Evolutionary conservation across 2,329 filamentous ascomycete species (phyloP).

Genomic region (Lachnellula arida): DNA sequence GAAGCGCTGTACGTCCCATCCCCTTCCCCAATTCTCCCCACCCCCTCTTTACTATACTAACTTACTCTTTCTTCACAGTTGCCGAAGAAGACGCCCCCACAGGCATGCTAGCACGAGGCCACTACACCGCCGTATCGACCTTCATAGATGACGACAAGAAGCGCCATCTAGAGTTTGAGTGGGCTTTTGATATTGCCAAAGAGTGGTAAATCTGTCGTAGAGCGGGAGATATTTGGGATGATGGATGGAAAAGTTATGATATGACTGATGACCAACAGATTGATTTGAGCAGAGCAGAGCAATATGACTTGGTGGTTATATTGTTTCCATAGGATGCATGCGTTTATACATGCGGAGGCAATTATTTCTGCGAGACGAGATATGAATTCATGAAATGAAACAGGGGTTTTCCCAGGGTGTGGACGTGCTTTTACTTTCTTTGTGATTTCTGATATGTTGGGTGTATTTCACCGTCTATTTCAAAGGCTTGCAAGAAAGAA

Average conservation of each 20-base stretch:
- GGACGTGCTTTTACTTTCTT: neutral
- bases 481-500: slow-evolving; percentile 2
- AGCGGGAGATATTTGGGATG: neutral
- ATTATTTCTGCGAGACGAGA: neutral
- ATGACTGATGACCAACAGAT: neutral
- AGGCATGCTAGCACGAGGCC: slow-evolving; percentile 83
- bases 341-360: neutral
- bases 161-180: slow-evolving; percentile 86
- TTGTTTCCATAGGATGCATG: neutral
- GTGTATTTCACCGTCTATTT: neutral
- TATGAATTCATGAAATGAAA: slow-evolving; percentile 3
- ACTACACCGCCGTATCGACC: slow-evolving; percentile 83
- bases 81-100: slow-evolving; percentile 86
- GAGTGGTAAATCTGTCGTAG: slow-evolving; percentile 62
- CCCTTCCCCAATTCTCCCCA: neutral
- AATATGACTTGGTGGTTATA: neutral
- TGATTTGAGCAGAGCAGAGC: neutral
- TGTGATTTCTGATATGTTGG: neutral
- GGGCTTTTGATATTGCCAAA: slow-evolving; percentile 95
- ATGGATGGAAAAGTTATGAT: neutral
- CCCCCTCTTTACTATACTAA: neutral
- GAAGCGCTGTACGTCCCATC: slow-evolving; percentile 75
- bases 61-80: slow-evolving; percentile 48
- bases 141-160: slow-evolving; percentile 96
- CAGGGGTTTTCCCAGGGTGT: neutral